Conservation (phyloP, 805 yeast species). For the Debaryomyces maramus region DNA sequence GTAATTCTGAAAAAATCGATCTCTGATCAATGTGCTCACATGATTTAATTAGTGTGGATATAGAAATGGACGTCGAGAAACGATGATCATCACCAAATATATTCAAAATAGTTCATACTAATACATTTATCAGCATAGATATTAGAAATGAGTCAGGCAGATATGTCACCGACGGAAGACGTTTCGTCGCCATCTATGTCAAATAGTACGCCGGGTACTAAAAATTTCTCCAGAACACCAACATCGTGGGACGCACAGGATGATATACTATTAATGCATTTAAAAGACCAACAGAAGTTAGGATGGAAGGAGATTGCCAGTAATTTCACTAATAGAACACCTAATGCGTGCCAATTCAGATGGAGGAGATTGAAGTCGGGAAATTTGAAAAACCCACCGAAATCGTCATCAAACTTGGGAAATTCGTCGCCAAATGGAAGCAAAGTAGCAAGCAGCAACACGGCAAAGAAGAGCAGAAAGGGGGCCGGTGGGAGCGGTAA, state of each 20-base stretch:
- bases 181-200: not conserved
- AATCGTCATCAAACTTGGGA: constrained; percentile 22
- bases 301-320: constrained; percentile 50
- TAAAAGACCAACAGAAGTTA: constrained; percentile 45
- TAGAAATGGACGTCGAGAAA: constrained; percentile 15
- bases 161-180: not conserved
- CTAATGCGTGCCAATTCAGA: constrained; percentile 49
- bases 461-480: constrained; percentile 9
- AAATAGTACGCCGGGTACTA: constrained; percentile 11
- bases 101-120: not conserved
- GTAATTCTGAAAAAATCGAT: too few species aligned
- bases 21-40: too few species aligned
- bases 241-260: constrained; percentile 51
- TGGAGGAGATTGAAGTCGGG: constrained; percentile 49
- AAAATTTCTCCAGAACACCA: constrained; percentile 39
- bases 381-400: constrained; percentile 45
- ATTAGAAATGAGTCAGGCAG: constrained; percentile 1
- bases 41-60: constrained; percentile 4
- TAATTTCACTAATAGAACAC: constrained; percentile 45
- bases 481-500: not conserved
- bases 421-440: constrained; percentile 3
- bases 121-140: not conserved
- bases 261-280: constrained; percentile 45
- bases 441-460: not conserved
- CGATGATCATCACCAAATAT: constrained; percentile 17